A percentile compares a stretch with the other conserved stretches of the same genome.
phyloP scores from a whole-genome alignment of 176 grass and related monocot genomes.

The Neostapfia colusana region DNA sequence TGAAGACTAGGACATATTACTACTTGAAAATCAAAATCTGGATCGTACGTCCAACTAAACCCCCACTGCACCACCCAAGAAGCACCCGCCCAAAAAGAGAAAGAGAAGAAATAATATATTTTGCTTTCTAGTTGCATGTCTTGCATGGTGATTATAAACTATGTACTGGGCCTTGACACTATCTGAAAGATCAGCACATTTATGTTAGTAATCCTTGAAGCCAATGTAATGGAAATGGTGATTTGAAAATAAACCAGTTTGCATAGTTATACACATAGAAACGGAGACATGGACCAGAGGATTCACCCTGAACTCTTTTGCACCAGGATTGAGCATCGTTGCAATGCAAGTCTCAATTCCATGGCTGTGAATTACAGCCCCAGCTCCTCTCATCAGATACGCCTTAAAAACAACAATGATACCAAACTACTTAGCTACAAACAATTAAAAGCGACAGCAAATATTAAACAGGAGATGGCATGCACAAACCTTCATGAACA shows the following conservation, averaged over 20 bases:
- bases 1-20: not conserved
- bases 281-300: conserved; percentile 13
- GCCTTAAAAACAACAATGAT: conserved; percentile 48
- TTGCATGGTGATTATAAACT: not conserved
- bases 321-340: conserved; percentile 78
- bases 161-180: not conserved
- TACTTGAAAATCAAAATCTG: not conserved
- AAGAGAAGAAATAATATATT: too few species aligned
- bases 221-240: not conserved
- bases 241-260: conserved; percentile 15
- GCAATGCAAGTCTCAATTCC: conserved; percentile 92
- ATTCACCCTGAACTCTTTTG: conserved; percentile 90
- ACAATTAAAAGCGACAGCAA: not conserved
- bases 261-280: conserved; percentile 10
- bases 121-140: not conserved
- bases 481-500: conserved; percentile 86
- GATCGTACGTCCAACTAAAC: too few species aligned
- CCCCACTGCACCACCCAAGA: too few species aligned
- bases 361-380: conserved; percentile 97
- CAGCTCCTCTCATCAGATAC: conserved; percentile 92
- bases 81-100: too few species aligned
- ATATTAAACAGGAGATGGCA: conserved; percentile 13
- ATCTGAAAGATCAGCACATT: conserved; percentile 8
- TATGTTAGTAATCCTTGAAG: conserved; percentile 12
- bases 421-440: conserved; percentile 8